phyloP scores from a whole-genome alignment of 768 basidiomycete genomes.

The Amanita muscaria region DNA sequence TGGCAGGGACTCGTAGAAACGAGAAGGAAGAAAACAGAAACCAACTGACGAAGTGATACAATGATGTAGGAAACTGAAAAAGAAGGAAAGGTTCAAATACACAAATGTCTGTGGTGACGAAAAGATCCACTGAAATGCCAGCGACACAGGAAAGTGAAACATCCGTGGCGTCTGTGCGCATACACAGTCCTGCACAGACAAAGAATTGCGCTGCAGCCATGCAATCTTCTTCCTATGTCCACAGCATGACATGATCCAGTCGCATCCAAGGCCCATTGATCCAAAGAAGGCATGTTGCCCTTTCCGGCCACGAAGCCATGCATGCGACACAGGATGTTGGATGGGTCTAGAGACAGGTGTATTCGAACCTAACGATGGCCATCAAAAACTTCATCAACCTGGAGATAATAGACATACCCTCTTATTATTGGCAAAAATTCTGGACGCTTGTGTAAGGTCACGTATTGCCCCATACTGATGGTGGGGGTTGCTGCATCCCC shows the following conservation, averaged over 20 bases:
- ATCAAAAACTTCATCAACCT: not conserved
- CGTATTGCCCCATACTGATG: constrained; percentile 7
- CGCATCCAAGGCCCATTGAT: not conserved
- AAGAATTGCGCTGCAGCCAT: not conserved
- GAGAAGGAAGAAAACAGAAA: not conserved
- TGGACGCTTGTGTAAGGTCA: not conserved
- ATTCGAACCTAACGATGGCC: not conserved
- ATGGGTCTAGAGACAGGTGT: not conserved
- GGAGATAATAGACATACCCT: not conserved
- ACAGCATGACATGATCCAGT: too few relatives aligned
- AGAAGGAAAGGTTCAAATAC: too few relatives aligned
- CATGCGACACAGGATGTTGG: too few relatives aligned
- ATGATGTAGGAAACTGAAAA: not conserved
- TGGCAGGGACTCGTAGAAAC: not conserved
- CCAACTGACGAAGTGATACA: not conserved
- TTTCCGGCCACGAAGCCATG: too few relatives aligned
- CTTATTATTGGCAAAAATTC: too few relatives aligned
- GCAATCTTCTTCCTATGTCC: not conserved
- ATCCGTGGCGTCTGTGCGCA: not conserved
- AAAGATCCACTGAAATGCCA: not conserved
- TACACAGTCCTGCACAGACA: not conserved
- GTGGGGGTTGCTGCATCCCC: constrained; percentile 2
- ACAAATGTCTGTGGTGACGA: not conserved
- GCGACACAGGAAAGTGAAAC: not conserved
- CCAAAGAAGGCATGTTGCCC: not conserved